These are phyloP conservation scores for Theobroma grandiflorum DNA, from an alignment of 441 rosid species.

Conservation along the genomic window DNA sequence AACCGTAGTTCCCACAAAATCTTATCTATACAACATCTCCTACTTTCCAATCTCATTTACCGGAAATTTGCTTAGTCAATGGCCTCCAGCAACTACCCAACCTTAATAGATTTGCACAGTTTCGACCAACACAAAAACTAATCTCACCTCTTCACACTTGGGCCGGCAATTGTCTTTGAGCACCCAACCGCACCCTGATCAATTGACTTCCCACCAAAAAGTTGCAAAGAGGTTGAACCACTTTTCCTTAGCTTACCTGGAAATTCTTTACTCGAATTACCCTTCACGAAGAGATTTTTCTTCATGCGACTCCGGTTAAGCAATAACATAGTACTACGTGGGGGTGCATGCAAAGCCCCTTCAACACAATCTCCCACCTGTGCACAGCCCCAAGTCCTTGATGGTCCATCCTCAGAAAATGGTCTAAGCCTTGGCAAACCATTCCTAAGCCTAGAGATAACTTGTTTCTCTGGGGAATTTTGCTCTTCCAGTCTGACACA, in stretches of 20 bases:
- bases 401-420: constrained; percentile 49
- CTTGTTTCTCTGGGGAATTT: constrained; percentile 38
- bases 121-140: neutral
- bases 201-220: constrained; percentile 38
- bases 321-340: constrained; percentile 45
- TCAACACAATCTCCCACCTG: constrained; percentile 62
- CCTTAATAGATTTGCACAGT: neutral
- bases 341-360: constrained; percentile 49
- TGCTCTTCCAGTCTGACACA: constrained; percentile 51
- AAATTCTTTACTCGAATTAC: constrained; percentile 60
- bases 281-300: constrained; percentile 61
- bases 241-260: constrained; percentile 59
- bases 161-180: constrained; percentile 49
- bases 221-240: constrained; percentile 40
- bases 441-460: constrained; percentile 35
- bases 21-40: constrained; percentile 9
- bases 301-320: constrained; percentile 51
- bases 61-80: neutral
- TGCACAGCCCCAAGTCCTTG: constrained; percentile 67
- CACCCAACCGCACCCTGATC: constrained; percentile 44
- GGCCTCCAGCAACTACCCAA: neutral
- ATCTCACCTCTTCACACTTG: constrained; percentile 38
- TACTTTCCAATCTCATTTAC: neutral
- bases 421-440: constrained; percentile 49
- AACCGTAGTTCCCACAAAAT: constrained; percentile 7